Conservation (phyloP, 75 land plant species). For the Gnetum montanum region DNA sequence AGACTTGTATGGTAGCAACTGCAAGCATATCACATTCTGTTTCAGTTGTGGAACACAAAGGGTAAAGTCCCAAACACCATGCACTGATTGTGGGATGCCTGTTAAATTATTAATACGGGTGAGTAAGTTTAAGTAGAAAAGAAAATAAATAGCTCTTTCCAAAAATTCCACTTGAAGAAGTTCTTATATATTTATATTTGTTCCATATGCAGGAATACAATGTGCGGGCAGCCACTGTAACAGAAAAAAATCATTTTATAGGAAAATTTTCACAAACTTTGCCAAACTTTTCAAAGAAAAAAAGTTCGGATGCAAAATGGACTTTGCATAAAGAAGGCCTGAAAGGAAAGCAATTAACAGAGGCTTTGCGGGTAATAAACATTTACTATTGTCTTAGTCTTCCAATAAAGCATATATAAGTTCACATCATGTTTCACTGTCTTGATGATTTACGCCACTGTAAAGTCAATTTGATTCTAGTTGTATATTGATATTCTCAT, state of each 20-base stretch:
- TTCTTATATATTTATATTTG: not conserved
- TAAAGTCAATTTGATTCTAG: not conserved
- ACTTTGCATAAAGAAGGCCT: slow-evolving; percentile 74
- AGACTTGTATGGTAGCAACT: slow-evolving; percentile 85
- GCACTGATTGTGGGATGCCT: slow-evolving; percentile 58
- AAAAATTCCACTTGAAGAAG: too few relatives aligned
- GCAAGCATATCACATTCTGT: slow-evolving; percentile 93
- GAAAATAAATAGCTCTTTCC: too few relatives aligned
- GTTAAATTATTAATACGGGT: slow-evolving; percentile 77
- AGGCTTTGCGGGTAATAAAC: slow-evolving; percentile 67
- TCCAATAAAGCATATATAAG: too few relatives aligned
- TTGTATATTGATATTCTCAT: not conserved
- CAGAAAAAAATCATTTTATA: slow-evolving; percentile 62
- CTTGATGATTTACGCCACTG: too few relatives aligned
- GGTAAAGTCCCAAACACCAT: slow-evolving; percentile 51
- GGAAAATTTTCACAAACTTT: slow-evolving; percentile 78
- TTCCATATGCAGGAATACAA: slow-evolving; percentile 65
- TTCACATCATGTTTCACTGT: too few relatives aligned
- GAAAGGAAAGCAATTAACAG: slow-evolving; percentile 89
- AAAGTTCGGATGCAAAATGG: slow-evolving; percentile 75
- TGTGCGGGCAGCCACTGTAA: slow-evolving; percentile 44
- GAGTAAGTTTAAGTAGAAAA: too few relatives aligned
- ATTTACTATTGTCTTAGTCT: too few relatives aligned
- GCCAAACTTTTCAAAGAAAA: slow-evolving; percentile 84
- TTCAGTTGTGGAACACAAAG: slow-evolving; percentile 68